Conservation (phyloP, 2,329 filamentous ascomycete genomes). For the Trichoderma atrobrunneum region DNA sequence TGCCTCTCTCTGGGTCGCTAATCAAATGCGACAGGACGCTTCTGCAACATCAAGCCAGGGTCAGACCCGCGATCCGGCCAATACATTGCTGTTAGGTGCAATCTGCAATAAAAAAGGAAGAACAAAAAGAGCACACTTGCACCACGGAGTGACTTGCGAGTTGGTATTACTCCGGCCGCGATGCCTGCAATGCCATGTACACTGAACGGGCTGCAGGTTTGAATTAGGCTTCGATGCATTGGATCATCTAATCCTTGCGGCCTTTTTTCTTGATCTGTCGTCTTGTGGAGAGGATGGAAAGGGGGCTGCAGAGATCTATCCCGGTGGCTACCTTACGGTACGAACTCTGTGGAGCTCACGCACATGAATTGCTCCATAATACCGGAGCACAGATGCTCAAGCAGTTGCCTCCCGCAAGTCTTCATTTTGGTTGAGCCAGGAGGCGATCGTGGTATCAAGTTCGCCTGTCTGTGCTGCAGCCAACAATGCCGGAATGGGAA, state of each 20-base stretch:
- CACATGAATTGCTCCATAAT: slow-evolving; percentile 8
- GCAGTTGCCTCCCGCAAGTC: not conserved
- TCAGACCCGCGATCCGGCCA: not conserved
- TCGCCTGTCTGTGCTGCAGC: not conserved
- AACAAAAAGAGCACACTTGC: not conserved
- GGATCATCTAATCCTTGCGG: not conserved
- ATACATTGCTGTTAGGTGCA: not conserved
- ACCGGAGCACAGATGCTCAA: not conserved
- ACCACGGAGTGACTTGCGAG: not conserved
- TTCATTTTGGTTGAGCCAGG: slow-evolving; percentile 4
- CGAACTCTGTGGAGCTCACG: slow-evolving; percentile 4
- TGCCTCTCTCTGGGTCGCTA: slow-evolving; percentile 12
- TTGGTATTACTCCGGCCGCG: not conserved
- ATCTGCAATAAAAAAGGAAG: not conserved
- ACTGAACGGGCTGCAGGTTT: not conserved
- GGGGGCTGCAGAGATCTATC: slow-evolving; percentile 13
- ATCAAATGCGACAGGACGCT: slow-evolving; percentile 14
- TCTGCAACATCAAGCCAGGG: slow-evolving; percentile 6
- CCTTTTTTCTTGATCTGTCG: not conserved
- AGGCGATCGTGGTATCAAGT: not conserved
- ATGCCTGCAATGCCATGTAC: not conserved
- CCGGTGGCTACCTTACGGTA: not conserved
- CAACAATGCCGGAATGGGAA: not conserved
- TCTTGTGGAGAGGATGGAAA: slow-evolving; percentile 1
- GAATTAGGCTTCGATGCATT: not conserved